Evolutionary conservation across 2,329 filamentous ascomycete species (phyloP).

Genomic region (Acarospora socialis): DNA sequence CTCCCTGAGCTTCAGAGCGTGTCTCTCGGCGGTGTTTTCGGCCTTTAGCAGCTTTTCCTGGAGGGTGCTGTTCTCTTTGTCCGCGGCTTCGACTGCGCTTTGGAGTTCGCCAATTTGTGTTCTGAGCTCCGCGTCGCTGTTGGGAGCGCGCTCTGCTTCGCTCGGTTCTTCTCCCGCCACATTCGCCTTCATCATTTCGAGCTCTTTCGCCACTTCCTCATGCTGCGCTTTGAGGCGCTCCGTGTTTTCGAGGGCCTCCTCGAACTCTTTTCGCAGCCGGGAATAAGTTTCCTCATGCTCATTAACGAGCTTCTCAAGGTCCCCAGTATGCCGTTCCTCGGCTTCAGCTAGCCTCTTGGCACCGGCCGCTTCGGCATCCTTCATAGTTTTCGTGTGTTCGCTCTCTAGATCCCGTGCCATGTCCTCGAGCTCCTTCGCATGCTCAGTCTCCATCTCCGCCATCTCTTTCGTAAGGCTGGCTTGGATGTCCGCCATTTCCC

Average conservation of each 20-base stretch:
- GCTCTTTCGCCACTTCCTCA: constrained; percentile 4
- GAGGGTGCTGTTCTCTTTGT: not conserved
- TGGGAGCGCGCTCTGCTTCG: too few relatives aligned
- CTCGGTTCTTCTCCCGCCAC: too few relatives aligned
- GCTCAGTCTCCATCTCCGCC: constrained; percentile 1
- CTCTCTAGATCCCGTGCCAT: too few relatives aligned
- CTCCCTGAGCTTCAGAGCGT: constrained; percentile 1
- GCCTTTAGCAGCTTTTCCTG: constrained; percentile 1
- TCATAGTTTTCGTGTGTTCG: not conserved
- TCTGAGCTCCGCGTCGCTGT: too few relatives aligned
- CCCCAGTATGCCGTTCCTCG: not conserved
- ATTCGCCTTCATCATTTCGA: too few relatives aligned
- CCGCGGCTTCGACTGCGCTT: not conserved
- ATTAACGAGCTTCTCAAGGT: constrained; percentile 2
- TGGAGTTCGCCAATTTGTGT: too few relatives aligned
- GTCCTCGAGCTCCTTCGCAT: not conserved
- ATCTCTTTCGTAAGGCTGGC: constrained; percentile 1
- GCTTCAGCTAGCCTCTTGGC: not conserved
- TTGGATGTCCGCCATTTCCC: constrained; percentile 2
- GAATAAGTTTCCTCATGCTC: constrained; percentile 1
- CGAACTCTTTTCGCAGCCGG: constrained; percentile 1
- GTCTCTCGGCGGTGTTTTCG: not conserved
- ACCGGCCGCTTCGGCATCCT: not conserved
- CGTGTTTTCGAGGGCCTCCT: not conserved
- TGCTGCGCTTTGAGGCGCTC: constrained; percentile 1